phyloP scores from a whole-genome alignment of 2,329 filamentous ascomycete species.

The Cladophialophora chaetospira region DNA sequence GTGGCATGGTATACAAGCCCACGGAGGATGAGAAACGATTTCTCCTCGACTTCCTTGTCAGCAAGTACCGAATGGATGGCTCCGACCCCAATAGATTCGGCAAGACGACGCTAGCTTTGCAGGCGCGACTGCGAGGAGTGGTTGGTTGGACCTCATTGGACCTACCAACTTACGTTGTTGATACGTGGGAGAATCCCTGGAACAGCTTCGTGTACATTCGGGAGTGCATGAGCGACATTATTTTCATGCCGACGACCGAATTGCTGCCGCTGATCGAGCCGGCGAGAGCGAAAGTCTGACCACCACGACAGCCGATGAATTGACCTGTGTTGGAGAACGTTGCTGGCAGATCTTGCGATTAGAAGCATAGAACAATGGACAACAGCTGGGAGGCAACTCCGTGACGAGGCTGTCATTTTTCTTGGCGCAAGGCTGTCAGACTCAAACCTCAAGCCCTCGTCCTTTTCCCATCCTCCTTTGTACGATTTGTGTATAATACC shows the following conservation, averaged over 20 bases:
- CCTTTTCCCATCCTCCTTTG: neutral
- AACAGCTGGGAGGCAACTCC: slow-evolving; percentile 3
- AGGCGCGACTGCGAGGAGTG: slow-evolving; percentile 26
- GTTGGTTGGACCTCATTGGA: slow-evolving; percentile 30
- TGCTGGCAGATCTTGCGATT: too few relatives aligned
- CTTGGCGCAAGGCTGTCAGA: slow-evolving; percentile 19
- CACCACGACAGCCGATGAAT: neutral
- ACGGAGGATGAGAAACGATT: slow-evolving; percentile 22
- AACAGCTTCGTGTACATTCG: slow-evolving; percentile 31
- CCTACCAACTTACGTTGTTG: slow-evolving; percentile 30
- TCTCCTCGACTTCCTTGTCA: slow-evolving; percentile 27
- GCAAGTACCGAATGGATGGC: slow-evolving; percentile 32
- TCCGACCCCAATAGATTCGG: slow-evolving; percentile 30
- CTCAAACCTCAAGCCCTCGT: neutral
- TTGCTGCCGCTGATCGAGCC: slow-evolving; percentile 29
- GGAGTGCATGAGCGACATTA: slow-evolving; percentile 32
- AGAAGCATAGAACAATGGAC: neutral
- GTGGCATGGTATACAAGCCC: slow-evolving; percentile 27
- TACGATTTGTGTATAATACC: neutral
- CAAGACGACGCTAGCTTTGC: slow-evolving; percentile 31
- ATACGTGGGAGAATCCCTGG: slow-evolving; percentile 34
- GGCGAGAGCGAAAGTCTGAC: neutral
- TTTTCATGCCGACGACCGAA: slow-evolving; percentile 27
- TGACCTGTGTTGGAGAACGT: too few relatives aligned
- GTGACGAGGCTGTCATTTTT: slow-evolving; percentile 7